Percentiles rank a stretch among this genome's conserved stretches.
These are phyloP conservation scores for Diaporthe batatas DNA, from an alignment of 2,329 filamentous ascomycete species.

Conservation along the genomic window DNA sequence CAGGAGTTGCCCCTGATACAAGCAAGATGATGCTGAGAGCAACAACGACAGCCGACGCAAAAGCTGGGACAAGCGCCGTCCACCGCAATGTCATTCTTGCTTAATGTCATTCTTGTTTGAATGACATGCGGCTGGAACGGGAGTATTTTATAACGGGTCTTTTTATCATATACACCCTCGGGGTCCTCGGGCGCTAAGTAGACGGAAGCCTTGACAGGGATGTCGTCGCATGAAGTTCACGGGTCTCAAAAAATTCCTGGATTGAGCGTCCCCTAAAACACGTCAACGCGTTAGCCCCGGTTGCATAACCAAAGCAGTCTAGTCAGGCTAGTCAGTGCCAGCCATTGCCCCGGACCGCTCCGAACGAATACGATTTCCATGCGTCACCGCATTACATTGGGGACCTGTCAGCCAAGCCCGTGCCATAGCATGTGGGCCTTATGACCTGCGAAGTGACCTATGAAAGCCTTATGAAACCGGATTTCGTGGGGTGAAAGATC, in stretches of 20 bases:
- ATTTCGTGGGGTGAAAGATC: neutral
- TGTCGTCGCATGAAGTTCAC: neutral
- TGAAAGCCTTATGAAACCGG: neutral
- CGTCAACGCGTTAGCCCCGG: constrained; percentile 3
- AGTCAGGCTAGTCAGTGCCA: neutral
- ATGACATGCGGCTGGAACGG: no score
- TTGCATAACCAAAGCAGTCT: neutral
- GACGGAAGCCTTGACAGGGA: neutral
- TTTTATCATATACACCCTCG: neutral
- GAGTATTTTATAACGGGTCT: no score
- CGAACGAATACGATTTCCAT: constrained; percentile 24
- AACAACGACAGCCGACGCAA: constrained; percentile 13
- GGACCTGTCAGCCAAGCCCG: neutral
- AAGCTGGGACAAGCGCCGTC: neutral
- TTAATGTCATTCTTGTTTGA: neutral
- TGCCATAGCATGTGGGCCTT: neutral
- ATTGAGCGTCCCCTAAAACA: constrained; percentile 10
- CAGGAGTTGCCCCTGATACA: neutral
- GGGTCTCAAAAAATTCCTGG: constrained; percentile 4
- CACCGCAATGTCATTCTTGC: neutral
- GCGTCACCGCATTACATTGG: neutral
- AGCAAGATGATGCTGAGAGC: neutral
- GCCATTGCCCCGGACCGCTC: neutral
- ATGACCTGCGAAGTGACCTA: neutral
- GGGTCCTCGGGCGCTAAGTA: neutral